Evolutionary conservation across 2,329 filamentous ascomycete species (phyloP).

Genomic region (Neopestalotiopsis rosae): DNA sequence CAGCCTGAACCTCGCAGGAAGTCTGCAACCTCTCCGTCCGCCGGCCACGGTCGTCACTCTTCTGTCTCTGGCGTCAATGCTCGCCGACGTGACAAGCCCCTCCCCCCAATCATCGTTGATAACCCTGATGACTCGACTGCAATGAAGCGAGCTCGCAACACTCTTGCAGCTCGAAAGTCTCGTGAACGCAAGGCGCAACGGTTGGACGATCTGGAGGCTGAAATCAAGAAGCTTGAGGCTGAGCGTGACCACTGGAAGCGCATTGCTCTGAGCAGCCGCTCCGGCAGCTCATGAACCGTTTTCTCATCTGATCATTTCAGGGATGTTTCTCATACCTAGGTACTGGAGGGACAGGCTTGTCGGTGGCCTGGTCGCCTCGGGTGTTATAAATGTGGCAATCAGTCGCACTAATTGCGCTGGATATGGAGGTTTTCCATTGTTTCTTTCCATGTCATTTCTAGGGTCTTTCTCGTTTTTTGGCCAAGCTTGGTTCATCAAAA

Average conservation of each 20-base stretch:
- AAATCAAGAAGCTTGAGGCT: conserved; percentile 71
- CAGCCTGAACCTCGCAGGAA: conserved; percentile 48
- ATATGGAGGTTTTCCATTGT: neutral
- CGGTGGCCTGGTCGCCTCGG: conserved; percentile 28
- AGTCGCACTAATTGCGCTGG: conserved; percentile 27
- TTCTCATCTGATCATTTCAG: conserved; percentile 29
- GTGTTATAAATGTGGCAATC: conserved; percentile 29
- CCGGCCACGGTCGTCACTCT: conserved; percentile 63
- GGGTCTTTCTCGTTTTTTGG: neutral
- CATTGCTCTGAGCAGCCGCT: conserved; percentile 51
- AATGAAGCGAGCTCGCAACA: conserved; percentile 93
- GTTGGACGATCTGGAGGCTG: conserved; percentile 75
- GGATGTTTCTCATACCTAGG: conserved; percentile 28
- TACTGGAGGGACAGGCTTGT: conserved; percentile 40
- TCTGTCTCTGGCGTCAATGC: conserved; percentile 72
- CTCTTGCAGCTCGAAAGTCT: conserved; percentile 90
- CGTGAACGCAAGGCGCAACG: conserved; percentile 83
- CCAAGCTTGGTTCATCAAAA: neutral
- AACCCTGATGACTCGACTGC: conserved; percentile 78
- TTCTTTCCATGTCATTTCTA: neutral
- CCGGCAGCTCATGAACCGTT: conserved; percentile 36
- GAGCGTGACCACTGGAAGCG: conserved; percentile 72
- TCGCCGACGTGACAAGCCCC: conserved; percentile 79
- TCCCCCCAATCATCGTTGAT: conserved; percentile 78
- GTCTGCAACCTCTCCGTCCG: conserved; percentile 49